phyloP scores from a whole-genome alignment of 176 grass and related monocot species.

The Oryza punctata region DNA sequence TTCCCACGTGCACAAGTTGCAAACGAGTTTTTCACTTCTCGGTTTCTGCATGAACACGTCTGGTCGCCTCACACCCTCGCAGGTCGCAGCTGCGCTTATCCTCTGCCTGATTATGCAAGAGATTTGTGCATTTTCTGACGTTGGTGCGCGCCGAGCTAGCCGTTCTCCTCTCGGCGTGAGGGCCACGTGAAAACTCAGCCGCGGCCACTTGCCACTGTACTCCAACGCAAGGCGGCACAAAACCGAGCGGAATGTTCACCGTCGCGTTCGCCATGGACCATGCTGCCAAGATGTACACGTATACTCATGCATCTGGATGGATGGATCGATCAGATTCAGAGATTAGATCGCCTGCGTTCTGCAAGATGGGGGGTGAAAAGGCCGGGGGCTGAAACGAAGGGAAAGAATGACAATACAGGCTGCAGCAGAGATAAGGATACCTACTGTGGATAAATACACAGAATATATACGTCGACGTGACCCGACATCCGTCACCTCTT shows the following conservation, averaged over 20 bases:
- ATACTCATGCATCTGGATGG: background rate
- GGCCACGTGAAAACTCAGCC: conserved; percentile 4
- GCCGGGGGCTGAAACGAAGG: background rate
- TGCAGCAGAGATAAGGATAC: conserved; percentile 36
- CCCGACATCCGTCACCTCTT: conserved; percentile 13
- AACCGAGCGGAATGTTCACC: background rate
- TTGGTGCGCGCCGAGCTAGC: background rate
- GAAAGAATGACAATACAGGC: conserved; percentile 41
- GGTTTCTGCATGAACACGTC: background rate
- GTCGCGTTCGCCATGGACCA: background rate
- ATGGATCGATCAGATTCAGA: background rate
- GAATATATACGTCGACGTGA: conserved; percentile 37
- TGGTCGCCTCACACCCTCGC: no score
- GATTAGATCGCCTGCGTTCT: background rate
- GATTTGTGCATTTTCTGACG: background rate
- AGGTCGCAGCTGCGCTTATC: no score
- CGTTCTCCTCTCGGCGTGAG: background rate
- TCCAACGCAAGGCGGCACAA: background rate
- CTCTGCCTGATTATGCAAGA: background rate
- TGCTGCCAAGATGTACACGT: conserved; percentile 6
- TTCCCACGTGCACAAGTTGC: background rate
- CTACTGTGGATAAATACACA: conserved; percentile 44
- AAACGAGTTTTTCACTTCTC: background rate
- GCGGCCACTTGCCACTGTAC: background rate
- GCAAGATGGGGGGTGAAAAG: background rate